These are phyloP conservation scores for Penicillium sp. DNA, from an alignment of 2,329 filamentous ascomycete genomes.

Conservation along the genomic window DNA sequence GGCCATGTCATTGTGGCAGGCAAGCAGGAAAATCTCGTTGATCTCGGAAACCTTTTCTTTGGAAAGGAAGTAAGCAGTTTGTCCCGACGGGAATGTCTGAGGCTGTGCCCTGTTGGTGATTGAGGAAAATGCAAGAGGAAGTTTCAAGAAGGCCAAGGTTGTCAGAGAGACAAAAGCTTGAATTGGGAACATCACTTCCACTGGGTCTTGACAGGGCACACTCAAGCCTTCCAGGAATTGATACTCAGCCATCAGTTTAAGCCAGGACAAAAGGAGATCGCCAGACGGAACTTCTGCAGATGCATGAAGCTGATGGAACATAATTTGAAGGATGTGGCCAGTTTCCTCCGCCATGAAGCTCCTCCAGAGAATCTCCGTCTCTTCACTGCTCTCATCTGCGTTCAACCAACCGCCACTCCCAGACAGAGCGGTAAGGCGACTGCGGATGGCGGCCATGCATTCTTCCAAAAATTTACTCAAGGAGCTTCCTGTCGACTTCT, in stretches of 20 bases:
- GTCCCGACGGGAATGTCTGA: constrained; percentile 28
- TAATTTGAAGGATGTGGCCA: constrained; percentile 69
- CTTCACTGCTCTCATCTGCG: constrained; percentile 51
- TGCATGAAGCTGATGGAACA: constrained; percentile 68
- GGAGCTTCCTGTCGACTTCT: constrained; percentile 26
- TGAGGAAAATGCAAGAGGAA: constrained; percentile 58
- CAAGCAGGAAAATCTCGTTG: constrained; percentile 68
- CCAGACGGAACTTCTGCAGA: constrained; percentile 58
- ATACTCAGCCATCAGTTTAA: constrained; percentile 66
- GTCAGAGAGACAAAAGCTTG: constrained; percentile 69
- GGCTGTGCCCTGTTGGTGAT: constrained; percentile 38
- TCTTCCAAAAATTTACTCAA: constrained; percentile 30
- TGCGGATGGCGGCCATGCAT: constrained; percentile 37
- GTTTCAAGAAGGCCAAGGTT: constrained; percentile 70
- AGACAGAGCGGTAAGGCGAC: constrained; percentile 35
- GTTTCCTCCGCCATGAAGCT: constrained; percentile 67
- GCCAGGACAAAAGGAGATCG: constrained; percentile 67
- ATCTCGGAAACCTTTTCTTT: constrained; percentile 69
- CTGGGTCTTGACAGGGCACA: constrained; percentile 38
- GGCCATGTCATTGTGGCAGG: constrained; percentile 48
- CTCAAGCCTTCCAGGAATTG: background rate
- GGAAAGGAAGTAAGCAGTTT: constrained; percentile 65
- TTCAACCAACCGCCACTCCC: constrained; percentile 47
- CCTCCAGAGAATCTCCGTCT: constrained; percentile 62
- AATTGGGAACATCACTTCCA: constrained; percentile 53